These are phyloP conservation scores for Microstegium vimineum DNA, from an alignment of 176 grass and related monocot genomes.

Conservation along the genomic window DNA sequence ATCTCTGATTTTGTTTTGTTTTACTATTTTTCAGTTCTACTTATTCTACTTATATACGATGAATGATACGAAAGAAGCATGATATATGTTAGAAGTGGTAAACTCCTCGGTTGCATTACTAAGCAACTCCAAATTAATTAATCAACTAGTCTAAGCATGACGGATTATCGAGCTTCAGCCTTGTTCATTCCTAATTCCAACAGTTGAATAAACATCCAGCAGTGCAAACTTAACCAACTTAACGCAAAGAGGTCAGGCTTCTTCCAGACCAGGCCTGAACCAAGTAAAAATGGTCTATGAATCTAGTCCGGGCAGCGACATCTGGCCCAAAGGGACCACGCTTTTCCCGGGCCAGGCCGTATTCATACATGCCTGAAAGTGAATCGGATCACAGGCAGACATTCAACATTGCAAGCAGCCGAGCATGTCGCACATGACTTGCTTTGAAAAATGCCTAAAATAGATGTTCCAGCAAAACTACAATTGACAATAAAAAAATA, in stretches of 20 bases:
- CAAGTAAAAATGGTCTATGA: neutral
- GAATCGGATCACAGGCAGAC: neutral
- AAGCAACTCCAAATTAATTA: no score
- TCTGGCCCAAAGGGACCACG: no score
- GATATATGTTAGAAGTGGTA: neutral
- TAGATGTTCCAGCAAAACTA: neutral
- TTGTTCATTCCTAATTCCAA: neutral
- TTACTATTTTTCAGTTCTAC: neutral
- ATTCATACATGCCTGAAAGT: neutral
- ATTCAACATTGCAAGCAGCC: conserved; percentile 39
- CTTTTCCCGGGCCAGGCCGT: neutral
- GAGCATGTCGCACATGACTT: conserved; percentile 27
- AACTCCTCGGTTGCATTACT: neutral
- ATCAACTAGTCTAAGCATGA: no score
- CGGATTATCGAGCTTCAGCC: neutral
- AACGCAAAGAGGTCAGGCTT: neutral
- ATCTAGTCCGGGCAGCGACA: no score
- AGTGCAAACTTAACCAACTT: neutral
- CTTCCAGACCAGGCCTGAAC: neutral
- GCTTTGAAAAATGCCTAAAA: conserved; percentile 34
- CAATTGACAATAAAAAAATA: neutral
- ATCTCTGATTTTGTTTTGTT: neutral
- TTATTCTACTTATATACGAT: neutral
- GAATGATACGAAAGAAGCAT: neutral
- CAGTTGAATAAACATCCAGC: neutral